A percentile compares a stretch with the other conserved stretches of the same genome.
These are phyloP conservation scores for Dactylorhiza incarnata DNA, from an alignment of 106 monocot genomes.

Conservation along the genomic window DNA sequence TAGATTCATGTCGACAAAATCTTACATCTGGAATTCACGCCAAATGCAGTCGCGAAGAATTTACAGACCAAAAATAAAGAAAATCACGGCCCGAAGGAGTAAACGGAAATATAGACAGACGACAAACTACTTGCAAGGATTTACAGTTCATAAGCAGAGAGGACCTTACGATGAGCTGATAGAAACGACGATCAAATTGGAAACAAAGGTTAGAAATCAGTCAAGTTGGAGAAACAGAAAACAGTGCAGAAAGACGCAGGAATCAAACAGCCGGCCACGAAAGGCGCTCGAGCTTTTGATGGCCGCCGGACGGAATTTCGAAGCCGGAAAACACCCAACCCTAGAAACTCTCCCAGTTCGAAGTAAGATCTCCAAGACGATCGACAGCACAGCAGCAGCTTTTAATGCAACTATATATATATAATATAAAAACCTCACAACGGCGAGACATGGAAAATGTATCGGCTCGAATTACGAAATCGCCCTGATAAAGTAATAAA, in stretches of 20 bases:
- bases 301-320: background rate
- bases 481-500: too few relatives aligned
- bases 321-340: background rate
- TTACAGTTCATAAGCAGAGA: background rate
- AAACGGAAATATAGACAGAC: background rate
- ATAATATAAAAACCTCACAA: too few relatives aligned
- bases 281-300: background rate
- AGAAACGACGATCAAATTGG: background rate
- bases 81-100: background rate
- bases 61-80: background rate
- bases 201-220: background rate
- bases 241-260: background rate
- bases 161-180: background rate
- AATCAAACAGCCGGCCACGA: background rate
- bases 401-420: too few relatives aligned
- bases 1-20: conserved; percentile 26
- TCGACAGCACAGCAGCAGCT: background rate
- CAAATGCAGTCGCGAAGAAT: background rate
- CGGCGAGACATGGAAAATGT: too few relatives aligned
- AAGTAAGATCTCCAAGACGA: background rate
- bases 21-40: background rate
- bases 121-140: background rate
- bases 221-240: background rate
- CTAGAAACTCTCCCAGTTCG: background rate
- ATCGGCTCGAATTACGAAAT: too few relatives aligned